A percentile compares a stretch with the other conserved stretches of the same genome.
Evolutionary conservation across 23 red algal genomes (phyloP).

Genomic region (Gracilaria caudata): DNA sequence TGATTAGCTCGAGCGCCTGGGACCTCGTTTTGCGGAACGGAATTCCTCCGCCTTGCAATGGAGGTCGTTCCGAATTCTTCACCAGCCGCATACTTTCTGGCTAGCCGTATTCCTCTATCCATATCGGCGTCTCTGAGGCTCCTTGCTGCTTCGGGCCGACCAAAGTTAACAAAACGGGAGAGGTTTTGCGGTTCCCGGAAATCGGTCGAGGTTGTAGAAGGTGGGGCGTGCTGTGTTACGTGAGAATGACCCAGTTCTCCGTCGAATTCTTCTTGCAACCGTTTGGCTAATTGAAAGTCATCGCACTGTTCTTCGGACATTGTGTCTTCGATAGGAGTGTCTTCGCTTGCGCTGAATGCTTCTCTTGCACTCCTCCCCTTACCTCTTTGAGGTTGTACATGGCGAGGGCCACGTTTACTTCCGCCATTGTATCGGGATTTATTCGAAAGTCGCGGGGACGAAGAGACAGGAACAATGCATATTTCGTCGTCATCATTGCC

Average conservation of each 20-base stretch:
- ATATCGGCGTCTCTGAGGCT: neutral
- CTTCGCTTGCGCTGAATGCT: neutral
- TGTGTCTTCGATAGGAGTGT: neutral
- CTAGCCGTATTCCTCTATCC: neutral
- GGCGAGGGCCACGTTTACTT: neutral
- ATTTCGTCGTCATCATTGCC: neutral
- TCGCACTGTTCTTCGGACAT: neutral
- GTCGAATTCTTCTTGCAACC: neutral
- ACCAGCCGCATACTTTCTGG: neutral
- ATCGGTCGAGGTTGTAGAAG: neutral
- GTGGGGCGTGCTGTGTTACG: neutral
- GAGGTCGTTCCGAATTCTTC: neutral
- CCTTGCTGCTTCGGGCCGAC: neutral
- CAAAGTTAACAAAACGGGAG: neutral
- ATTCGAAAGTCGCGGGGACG: neutral
- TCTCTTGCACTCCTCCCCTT: neutral
- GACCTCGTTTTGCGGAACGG: neutral
- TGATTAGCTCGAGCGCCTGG: neutral
- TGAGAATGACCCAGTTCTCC: neutral
- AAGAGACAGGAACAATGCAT: neutral
- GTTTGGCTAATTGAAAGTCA: neutral
- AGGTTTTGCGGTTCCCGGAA: neutral
- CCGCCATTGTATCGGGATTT: neutral
- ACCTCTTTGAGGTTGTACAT: neutral
- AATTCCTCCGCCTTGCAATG: neutral